These are phyloP conservation scores for Moniliella sp. DNA, from an alignment of 1,284 basidiomycete species.

Conservation along the genomic window DNA sequence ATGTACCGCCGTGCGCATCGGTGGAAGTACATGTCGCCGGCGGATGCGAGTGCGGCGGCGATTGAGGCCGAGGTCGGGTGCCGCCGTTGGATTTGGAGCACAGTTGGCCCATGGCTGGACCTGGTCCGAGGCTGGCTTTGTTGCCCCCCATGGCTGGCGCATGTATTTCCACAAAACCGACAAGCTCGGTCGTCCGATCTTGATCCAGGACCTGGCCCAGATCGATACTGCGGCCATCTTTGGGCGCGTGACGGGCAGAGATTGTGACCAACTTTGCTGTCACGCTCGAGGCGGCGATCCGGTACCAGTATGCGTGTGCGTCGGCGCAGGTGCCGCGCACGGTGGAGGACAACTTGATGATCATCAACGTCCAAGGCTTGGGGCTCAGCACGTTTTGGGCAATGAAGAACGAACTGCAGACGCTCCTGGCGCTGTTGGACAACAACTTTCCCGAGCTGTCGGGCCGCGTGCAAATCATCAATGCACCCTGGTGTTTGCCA, in stretches of 20 bases:
- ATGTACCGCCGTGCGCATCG: conserved; percentile 23
- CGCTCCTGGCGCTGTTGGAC: conserved; percentile 17
- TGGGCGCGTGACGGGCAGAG: conserved; percentile 14
- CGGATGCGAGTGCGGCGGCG: too few species aligned
- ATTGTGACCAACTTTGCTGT: conserved; percentile 27
- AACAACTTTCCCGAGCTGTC: conserved; percentile 24
- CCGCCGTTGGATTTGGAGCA: conserved; percentile 13
- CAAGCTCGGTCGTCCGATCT: conserved; percentile 22
- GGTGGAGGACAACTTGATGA: conserved; percentile 20
- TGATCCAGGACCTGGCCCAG: conserved; percentile 24
- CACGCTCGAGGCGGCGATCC: conserved; percentile 23
- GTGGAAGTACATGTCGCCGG: conserved; percentile 7
- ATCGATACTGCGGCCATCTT: conserved; percentile 17
- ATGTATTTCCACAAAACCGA: conserved; percentile 33
- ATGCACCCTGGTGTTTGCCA: conserved; percentile 7
- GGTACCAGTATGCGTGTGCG: conserved; percentile 19
- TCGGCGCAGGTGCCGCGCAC: conserved; percentile 7
- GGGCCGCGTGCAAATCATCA: conserved; percentile 30
- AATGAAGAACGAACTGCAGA: conserved; percentile 23
- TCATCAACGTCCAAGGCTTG: conserved; percentile 21
- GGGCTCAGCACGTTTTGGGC: conserved; percentile 25
- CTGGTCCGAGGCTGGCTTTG: conserved; percentile 17
- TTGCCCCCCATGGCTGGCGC: conserved; percentile 21
- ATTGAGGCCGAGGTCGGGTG: too few species aligned
- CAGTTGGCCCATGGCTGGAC: conserved; percentile 8